A percentile compares a stretch with the other conserved stretches of the same genome.
These are phyloP conservation scores for Tulasnella sp. DNA, from an alignment of 768 basidiomycete species.

Conservation along the genomic window DNA sequence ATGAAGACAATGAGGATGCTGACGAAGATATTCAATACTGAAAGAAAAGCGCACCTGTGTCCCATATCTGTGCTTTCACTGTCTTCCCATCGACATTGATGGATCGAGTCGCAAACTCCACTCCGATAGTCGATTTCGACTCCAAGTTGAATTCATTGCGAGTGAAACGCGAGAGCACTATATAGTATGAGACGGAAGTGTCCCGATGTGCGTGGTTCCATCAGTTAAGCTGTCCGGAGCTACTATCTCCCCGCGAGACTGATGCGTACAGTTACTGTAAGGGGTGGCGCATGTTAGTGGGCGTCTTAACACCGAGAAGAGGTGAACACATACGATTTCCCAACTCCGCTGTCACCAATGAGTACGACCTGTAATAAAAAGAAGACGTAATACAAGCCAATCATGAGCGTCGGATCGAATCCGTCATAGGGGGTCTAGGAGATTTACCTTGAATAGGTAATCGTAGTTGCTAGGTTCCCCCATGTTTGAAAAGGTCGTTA, in stretches of 20 bases:
- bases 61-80: conserved; percentile 97
- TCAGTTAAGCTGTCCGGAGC: no score
- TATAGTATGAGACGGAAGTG: neutral
- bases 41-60: conserved; percentile 56
- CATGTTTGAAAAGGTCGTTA: conserved; percentile 40
- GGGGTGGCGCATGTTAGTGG: neutral
- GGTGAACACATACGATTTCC: conserved; percentile 80
- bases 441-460: conserved; percentile 90
- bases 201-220: no score
- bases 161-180: conserved; percentile 99
- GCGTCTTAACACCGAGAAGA: neutral
- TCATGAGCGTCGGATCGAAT: neutral
- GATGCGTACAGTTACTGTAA: conserved; percentile 51
- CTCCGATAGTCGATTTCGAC: conserved; percentile 98
- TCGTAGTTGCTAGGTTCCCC: conserved; percentile 94
- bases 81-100: conserved; percentile 95
- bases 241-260: conserved; percentile 1
- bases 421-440: neutral
- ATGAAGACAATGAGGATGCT: neutral
- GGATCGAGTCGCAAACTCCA: conserved; percentile 95
- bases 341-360: conserved; percentile 98
- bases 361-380: conserved; percentile 66
- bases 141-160: conserved; percentile 99
- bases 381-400: neutral
- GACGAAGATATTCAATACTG: neutral